A percentile compares a stretch with the other conserved stretches of the same genome.
phyloP scores from a whole-genome alignment of 331 rosid species.

The Telfairia occidentalis region DNA sequence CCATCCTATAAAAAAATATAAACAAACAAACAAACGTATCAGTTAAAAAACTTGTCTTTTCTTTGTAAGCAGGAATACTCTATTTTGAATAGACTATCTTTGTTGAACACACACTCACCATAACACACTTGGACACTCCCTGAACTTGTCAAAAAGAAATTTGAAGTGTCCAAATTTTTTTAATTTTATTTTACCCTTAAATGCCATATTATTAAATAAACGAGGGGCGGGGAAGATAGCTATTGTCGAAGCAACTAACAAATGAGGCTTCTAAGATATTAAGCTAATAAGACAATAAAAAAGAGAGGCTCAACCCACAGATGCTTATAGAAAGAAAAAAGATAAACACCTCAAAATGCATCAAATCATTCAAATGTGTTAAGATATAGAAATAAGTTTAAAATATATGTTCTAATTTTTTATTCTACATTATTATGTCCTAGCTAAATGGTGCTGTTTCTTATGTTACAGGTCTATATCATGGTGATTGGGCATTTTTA shows the following conservation, averaged over 20 bases:
- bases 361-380: not conserved
- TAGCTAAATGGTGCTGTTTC: not conserved
- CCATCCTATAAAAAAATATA: constrained; percentile 39
- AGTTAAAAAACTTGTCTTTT: not conserved
- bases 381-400: not conserved
- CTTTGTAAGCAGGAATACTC: not conserved
- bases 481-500: not conserved
- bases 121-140: not conserved
- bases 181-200: not conserved
- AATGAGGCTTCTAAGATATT: not conserved
- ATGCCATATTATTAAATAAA: not conserved
- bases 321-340: not conserved
- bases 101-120: not conserved
- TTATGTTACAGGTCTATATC: not conserved
- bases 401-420: not conserved
- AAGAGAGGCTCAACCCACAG: not conserved
- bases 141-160: not conserved
- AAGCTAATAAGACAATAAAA: not conserved
- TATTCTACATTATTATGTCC: not conserved
- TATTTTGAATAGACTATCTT: not conserved
- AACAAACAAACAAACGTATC: not conserved
- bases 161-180: not conserved
- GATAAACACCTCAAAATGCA: not conserved
- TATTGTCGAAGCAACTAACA: not conserved
- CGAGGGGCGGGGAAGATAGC: not conserved